Base-by-base conservation (phyloP, 2,329 filamentous ascomycete species). In the Emergomyces orientalis region DNA sequence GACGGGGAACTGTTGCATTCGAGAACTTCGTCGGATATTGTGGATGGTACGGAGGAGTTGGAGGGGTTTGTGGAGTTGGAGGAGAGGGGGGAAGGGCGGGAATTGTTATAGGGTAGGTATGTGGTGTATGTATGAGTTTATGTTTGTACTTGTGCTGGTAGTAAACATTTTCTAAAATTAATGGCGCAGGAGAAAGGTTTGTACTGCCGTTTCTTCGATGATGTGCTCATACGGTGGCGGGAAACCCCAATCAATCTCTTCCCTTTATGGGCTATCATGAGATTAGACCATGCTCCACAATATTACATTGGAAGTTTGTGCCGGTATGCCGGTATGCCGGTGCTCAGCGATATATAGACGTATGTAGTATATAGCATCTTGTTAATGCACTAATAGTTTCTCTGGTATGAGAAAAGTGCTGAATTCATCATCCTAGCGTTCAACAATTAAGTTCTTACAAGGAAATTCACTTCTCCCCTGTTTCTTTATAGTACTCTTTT, bases 1-100 rank as follows among this genome's bases (percentile, higher is more conserved):
- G 27, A 76, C 77, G 63, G 67, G 64, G 32, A 64, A 65, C 66
- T 72, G 59, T 64, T 70, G 63, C 67, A 68, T 45, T 37, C 58
- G 43, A 63, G 61, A 11, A 67, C 66, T n/a, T 60, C 67, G 17
- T 62, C 64, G 7, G 72, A 73, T 59, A 82, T 83, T 58, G 71
- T 83, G 72, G 81, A 84, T 63, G 77, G 81, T 13, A 78, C 81
- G 47, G 80, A 84, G 67, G 80, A 81, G 52, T 68, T 77, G 7
- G 83, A 81, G 67, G 78, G 74, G 64, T 78, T 65, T 62, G 73
- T 80, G 45, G 78, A 80, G 63, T 69, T 81, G 63, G 77, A 79
- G 62, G 73, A 76, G n/a, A 69, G 73, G 65, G 69, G 22, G 37
- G 14, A 43, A 13, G 52, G 13, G 61, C 45, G 27, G 54, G 34